Evolutionary conservation across 345 rosid species (phyloP).

Genomic region (Brassica nigra): DNA sequence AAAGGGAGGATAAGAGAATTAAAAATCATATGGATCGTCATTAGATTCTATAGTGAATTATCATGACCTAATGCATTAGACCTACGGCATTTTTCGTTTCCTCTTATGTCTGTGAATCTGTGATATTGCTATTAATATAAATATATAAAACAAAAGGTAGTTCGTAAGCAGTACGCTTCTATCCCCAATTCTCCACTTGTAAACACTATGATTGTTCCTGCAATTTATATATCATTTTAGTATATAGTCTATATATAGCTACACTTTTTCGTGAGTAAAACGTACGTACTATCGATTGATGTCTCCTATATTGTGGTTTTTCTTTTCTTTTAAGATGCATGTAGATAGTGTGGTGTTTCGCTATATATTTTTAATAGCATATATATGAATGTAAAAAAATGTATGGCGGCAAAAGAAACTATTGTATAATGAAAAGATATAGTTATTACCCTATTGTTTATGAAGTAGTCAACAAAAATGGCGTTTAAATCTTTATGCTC

Average conservation of each 20-base stretch:
- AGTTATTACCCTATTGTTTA: too few relatives aligned
- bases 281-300: constrained; percentile 11
- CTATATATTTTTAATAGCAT: not conserved
- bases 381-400: not conserved
- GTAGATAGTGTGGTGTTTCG: not conserved
- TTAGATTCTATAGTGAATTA: constrained; percentile 11
- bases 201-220: constrained; percentile 36
- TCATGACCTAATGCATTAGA: constrained; percentile 32
- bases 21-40: constrained; percentile 17
- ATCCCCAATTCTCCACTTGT: constrained; percentile 35
- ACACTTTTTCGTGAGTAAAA: constrained; percentile 20
- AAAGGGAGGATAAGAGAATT: constrained; percentile 3
- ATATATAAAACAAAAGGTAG: constrained; percentile 6
- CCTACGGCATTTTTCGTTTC: constrained; percentile 4
- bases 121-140: not conserved
- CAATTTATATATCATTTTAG: constrained; percentile 32
- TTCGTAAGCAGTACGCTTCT: constrained; percentile 42
- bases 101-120: not conserved
- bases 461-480: not conserved
- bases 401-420: not conserved
- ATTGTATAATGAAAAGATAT: not conserved
- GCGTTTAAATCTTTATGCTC: not conserved
- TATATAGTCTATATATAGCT: constrained; percentile 8
- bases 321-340: not conserved
- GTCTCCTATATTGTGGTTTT: not conserved